A percentile compares a stretch with the other conserved stretches of the same genome.
Conservation (phyloP, 2,329 filamentous ascomycete genomes). For the Paracamarosporium sp. region DNA sequence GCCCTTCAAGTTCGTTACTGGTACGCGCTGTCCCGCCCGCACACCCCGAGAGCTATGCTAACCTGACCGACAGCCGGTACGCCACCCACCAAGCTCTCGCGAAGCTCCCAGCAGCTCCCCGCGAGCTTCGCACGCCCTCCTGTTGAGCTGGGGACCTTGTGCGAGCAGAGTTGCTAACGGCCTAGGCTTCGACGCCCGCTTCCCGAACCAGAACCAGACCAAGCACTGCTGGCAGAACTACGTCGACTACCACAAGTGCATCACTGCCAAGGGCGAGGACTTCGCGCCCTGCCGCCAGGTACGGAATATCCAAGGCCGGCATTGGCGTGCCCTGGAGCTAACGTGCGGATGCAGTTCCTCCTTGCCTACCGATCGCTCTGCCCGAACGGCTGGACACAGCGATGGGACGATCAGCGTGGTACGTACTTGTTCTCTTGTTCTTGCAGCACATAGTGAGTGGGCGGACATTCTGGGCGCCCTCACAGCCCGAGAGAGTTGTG, state of each 20-base stretch:
- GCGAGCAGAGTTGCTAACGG: background rate
- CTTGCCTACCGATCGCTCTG: slow-evolving; percentile 96
- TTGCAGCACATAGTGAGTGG: background rate
- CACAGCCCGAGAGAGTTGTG: too few relatives aligned
- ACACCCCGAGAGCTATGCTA: slow-evolving; percentile 31
- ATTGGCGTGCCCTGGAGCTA: slow-evolving; percentile 10
- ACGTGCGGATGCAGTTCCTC: slow-evolving; percentile 73
- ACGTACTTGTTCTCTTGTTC: slow-evolving; percentile 47
- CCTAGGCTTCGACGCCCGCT: slow-evolving; percentile 96
- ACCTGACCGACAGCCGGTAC: slow-evolving; percentile 48
- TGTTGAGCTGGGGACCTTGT: background rate
- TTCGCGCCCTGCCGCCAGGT: slow-evolving; percentile 98
- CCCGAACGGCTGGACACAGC: slow-evolving; percentile 89
- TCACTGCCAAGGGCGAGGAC: slow-evolving; percentile 97
- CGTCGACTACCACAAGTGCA: slow-evolving; percentile 99
- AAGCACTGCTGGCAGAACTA: slow-evolving; percentile 99
- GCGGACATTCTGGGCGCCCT: too few relatives aligned
- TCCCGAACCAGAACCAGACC: slow-evolving; percentile 97
- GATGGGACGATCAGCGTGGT: slow-evolving; percentile 99
- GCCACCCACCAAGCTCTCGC: slow-evolving; percentile 22
- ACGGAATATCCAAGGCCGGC: slow-evolving; percentile 33
- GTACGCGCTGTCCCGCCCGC: slow-evolving; percentile 62
- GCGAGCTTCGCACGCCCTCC: background rate
- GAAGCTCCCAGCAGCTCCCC: slow-evolving; percentile 12
- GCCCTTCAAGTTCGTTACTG: slow-evolving; percentile 99